Evolutionary conservation across 345 rosid genomes (phyloP).

Genomic region (Ceriops decandra): DNA sequence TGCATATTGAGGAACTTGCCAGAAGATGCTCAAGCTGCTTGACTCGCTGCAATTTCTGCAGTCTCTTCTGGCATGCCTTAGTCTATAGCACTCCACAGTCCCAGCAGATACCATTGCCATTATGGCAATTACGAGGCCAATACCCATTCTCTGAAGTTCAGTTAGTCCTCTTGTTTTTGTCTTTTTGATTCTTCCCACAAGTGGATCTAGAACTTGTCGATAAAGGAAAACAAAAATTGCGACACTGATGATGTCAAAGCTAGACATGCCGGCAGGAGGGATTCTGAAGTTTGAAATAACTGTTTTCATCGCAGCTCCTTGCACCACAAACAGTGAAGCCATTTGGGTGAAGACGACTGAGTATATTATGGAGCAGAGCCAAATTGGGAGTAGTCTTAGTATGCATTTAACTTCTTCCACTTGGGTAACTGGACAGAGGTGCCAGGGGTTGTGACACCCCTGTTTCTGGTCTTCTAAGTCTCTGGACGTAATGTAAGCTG

Average conservation of each 20-base stretch:
- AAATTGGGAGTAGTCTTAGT: conserved; percentile 81
- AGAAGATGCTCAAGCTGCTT: conserved; percentile 95
- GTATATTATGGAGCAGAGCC: conserved; percentile 97
- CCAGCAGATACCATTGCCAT: conserved; percentile 92
- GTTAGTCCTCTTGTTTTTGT: conserved; percentile 58
- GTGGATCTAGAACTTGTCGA: conserved; percentile 76
- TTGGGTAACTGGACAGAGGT: conserved; percentile 82
- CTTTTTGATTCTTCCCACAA: conserved; percentile 46
- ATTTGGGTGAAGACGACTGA: conserved; percentile 97
- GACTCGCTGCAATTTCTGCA: conserved; percentile 79
- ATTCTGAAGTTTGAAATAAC: conserved; percentile 58
- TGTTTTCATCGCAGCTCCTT: conserved; percentile 99
- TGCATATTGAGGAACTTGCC: conserved; percentile 95
- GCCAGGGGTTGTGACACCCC: conserved; percentile 57
- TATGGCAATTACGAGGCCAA: conserved; percentile 87
- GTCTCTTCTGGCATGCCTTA: conserved; percentile 56
- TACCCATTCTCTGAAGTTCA: conserved; percentile 94
- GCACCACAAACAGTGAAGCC: conserved; percentile 98
- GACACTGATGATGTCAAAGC: conserved; percentile 91
- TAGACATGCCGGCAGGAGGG: conserved; percentile 97
- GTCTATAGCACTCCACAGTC: conserved; percentile 73
- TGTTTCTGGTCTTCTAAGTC: conserved; percentile 64
- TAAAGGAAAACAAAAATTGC: conserved; percentile 84
- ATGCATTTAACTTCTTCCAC: conserved; percentile 99
- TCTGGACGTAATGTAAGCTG: conserved; percentile 62